These are phyloP conservation scores for Entomortierella lignicola DNA, from an alignment of 192 early-diverging fungal genomes.

Conservation along the genomic window DNA sequence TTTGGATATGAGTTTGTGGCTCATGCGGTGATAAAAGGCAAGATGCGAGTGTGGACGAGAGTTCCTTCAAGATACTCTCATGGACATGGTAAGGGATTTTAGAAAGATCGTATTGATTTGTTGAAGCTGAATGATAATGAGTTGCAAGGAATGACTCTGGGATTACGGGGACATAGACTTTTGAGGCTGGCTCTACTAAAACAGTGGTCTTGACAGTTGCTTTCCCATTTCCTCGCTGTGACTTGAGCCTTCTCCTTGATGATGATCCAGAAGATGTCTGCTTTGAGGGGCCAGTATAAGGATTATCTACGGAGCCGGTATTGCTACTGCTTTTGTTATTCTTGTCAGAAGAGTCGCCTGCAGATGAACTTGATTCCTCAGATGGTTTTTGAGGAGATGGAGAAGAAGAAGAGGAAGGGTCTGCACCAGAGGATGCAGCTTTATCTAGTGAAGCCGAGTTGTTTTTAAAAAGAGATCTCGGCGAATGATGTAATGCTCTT, in stretches of 20 bases:
- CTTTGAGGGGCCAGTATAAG: not conserved
- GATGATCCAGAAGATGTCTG: slow-evolving; percentile 7
- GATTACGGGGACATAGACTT: slow-evolving; percentile 39
- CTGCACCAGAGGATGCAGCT: not conserved
- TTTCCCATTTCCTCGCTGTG: slow-evolving; percentile 1
- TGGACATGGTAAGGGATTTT: slow-evolving; percentile 37
- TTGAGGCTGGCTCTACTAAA: slow-evolving; percentile 3
- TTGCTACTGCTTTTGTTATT: not conserved
- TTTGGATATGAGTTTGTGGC: slow-evolving; percentile 20
- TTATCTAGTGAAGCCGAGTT: not conserved
- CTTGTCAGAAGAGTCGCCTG: not conserved
- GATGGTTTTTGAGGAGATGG: not conserved
- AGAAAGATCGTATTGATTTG: slow-evolving; percentile 8
- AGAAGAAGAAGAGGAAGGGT: not conserved
- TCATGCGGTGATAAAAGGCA: slow-evolving; percentile 18
- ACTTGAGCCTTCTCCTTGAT: slow-evolving; percentile 9
- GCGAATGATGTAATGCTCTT: slow-evolving; percentile 4
- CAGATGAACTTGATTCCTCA: not conserved
- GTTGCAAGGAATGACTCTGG: slow-evolving; percentile 19
- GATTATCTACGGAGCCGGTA: not conserved
- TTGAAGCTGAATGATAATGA: slow-evolving; percentile 8
- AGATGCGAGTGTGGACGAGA: slow-evolving; percentile 38
- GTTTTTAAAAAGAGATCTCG: not conserved
- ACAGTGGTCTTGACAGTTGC: not conserved
- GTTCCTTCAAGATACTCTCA: slow-evolving; percentile 15